Evolutionary conservation across 2,329 filamentous ascomycete species (phyloP).

Genomic region (Dactylonectria estremocensis): DNA sequence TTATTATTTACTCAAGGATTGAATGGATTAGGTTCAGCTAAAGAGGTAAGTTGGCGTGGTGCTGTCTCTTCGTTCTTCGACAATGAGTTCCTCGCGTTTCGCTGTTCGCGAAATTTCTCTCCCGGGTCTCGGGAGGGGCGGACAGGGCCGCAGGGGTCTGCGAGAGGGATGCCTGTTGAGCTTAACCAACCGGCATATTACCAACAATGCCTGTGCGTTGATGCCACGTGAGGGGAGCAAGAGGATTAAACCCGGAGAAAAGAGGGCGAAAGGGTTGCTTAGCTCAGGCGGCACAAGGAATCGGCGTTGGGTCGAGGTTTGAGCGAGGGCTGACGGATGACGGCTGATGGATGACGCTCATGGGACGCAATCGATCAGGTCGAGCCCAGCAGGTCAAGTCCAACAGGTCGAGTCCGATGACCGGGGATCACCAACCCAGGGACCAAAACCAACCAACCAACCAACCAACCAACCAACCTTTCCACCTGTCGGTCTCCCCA

Average conservation of each 20-base stretch:
- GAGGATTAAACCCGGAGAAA: not conserved
- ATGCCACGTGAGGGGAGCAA: constrained; percentile 23
- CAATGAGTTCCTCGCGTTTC: constrained; percentile 11
- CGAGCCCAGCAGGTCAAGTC: not conserved
- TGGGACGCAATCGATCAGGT: no score
- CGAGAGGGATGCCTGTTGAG: not conserved
- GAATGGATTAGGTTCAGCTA: no score
- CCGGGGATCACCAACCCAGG: constrained; percentile 32
- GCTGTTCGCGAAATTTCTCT: constrained; percentile 14
- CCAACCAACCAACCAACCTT: constrained; percentile 28
- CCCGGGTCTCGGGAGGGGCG: constrained; percentile 6
- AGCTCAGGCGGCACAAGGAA: constrained; percentile 10
- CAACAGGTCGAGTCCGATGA: constrained; percentile 11
- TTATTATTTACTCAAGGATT: no score
- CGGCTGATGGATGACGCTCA: not conserved
- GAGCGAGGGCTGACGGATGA: constrained; percentile 18
- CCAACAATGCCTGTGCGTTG: constrained; percentile 30
- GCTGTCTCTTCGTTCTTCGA: not conserved
- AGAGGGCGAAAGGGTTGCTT: not conserved
- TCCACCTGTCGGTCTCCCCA: constrained; percentile 17
- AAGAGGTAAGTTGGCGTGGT: no score
- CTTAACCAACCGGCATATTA: constrained; percentile 31
- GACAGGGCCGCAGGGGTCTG: constrained; percentile 15
- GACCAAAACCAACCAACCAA: constrained; percentile 20
- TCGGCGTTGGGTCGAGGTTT: constrained; percentile 9